A percentile compares a stretch with the other conserved stretches of the same genome.
These are phyloP conservation scores for Nosema muscidifuracis DNA, from an alignment of 371 early-diverging fungal species.

Conservation along the genomic window DNA sequence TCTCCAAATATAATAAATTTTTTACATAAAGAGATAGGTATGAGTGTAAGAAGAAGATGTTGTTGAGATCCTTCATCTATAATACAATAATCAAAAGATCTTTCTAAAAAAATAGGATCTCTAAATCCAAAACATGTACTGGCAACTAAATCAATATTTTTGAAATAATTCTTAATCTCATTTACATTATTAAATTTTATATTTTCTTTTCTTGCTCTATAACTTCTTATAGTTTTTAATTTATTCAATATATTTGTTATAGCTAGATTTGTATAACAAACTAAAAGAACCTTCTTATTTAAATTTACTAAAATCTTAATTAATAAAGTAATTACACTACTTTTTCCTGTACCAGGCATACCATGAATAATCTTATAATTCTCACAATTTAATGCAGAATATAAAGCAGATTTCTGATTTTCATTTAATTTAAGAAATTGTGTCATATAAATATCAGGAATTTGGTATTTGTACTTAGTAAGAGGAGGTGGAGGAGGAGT, in stretches of 20 bases:
- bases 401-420: slow-evolving; percentile 58
- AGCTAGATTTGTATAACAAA: slow-evolving; percentile 87
- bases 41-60: slow-evolving; percentile 79
- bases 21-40: slow-evolving; percentile 74
- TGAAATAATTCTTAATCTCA: slow-evolving; percentile 25
- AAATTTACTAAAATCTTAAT: slow-evolving; percentile 68
- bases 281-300: slow-evolving; percentile 74
- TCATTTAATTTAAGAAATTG: slow-evolving; percentile 60
- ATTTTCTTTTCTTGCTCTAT: slow-evolving; percentile 37
- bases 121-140: slow-evolving; percentile 54
- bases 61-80: slow-evolving; percentile 96
- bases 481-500: neutral
- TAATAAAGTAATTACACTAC: slow-evolving; percentile 75
- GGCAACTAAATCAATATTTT: slow-evolving; percentile 48
- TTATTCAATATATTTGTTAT: slow-evolving; percentile 83
- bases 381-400: slow-evolving; percentile 64
- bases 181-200: slow-evolving; percentile 65
- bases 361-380: slow-evolving; percentile 87
- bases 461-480: slow-evolving; percentile 12
- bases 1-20: slow-evolving; percentile 91
- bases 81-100: slow-evolving; percentile 86
- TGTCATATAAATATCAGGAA: slow-evolving; percentile 47
- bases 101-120: slow-evolving; percentile 65
- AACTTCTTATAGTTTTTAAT: slow-evolving; percentile 63
- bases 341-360: slow-evolving; percentile 98